Evolutionary conservation across 106 monocot genomes (phyloP), one percentile per base, ranked within the genome.

Genomic region (Agapanthus africanus): DNA sequence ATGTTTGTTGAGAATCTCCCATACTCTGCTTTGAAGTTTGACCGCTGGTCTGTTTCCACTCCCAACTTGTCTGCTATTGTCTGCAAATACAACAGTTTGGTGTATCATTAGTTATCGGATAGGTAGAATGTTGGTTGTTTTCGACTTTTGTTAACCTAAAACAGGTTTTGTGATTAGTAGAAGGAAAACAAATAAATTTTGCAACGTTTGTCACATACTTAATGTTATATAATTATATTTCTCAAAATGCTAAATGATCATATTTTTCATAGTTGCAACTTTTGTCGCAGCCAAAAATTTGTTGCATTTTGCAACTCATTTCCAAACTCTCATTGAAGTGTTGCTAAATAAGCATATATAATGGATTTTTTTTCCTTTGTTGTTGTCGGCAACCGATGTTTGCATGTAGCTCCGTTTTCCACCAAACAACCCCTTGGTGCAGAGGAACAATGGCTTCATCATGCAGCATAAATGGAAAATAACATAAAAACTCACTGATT

Each of bases 11-110:
- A 82, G 73, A 99, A 99, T 11, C 83, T 74, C 2, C 99, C 93
- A 28, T 83, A 90, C 1, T 90, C 88, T 8, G 99, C 90, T 77
- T 85, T 90, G 87, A 90, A 99, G 73, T 99, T 99, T 0, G 99
- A 99, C 1, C 99, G 70, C 19, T 57, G 66, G 77, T 99, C 99
- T 37, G 72, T 37, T 71, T 99, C 99, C 72, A 99, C 27, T 4
- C 90, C 99, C 31, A 99, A 79, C 60, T 76, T 8, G 7, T 93
- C 90, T 4, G 99, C 89, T 42, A 99, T 70, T 22, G 72, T 83
- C 99, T 99, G 82, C 70, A 70, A 49, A 41, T 19, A 5, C 10
- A 14, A 44, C 44, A 44, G 44, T 14, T 44, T 9, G n/a, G n/a
- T n/a, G n/a, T n/a, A n/a, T n/a, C n/a, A n/a, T n/a, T n/a, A n/a